Evolutionary conservation across 306 rosid genomes (phyloP).

Genomic region (Quercus rubra): DNA sequence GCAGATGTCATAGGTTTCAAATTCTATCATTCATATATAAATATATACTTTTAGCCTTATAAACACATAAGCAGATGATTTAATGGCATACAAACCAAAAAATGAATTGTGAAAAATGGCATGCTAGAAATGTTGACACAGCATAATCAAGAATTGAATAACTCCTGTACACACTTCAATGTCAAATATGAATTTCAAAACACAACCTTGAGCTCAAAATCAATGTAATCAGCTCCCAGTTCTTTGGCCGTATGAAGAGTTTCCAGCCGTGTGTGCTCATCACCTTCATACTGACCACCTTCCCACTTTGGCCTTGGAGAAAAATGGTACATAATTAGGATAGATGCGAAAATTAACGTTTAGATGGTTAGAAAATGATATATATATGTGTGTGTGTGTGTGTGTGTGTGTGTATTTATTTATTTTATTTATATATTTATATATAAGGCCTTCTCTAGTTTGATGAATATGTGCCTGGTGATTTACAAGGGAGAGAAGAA

Average conservation of each 20-base stretch:
- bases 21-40: too few relatives aligned
- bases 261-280: conserved; percentile 25
- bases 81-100: not conserved
- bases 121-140: not conserved
- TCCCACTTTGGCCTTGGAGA: conserved; percentile 26
- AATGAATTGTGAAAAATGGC: not conserved
- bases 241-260: conserved; percentile 27
- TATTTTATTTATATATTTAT: too few relatives aligned
- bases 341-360: not conserved
- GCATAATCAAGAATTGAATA: not conserved
- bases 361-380: not conserved
- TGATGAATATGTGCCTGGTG: not conserved
- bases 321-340: not conserved
- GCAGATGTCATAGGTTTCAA: too few relatives aligned
- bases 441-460: not conserved
- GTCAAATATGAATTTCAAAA: not conserved
- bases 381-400: not conserved
- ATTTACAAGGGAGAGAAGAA: not conserved
- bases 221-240: conserved; percentile 47
- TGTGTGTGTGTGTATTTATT: too few relatives aligned
- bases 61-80: too few relatives aligned
- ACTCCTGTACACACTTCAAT: not conserved
- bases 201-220: conserved; percentile 37
- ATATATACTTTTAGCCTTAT: not conserved
- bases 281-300: conserved; percentile 30